Evolutionary conservation across 2,329 filamentous ascomycete genomes (phyloP).

Genomic region (Phaeosphaeria sp.): DNA sequence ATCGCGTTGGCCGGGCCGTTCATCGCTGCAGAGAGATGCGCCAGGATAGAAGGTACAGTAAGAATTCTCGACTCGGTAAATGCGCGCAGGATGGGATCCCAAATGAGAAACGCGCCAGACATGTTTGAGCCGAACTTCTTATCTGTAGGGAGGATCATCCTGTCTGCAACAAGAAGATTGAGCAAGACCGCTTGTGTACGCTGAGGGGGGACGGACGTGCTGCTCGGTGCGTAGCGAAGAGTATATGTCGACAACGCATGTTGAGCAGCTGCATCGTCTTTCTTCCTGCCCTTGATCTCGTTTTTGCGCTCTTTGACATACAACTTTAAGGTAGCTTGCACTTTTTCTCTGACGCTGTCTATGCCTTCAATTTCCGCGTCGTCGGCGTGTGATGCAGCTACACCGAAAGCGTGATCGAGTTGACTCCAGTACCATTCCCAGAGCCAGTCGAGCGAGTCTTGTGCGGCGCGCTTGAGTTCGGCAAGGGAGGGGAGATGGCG

Average conservation of each 20-base stretch:
- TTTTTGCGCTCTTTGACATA: slow-evolving; percentile 41
- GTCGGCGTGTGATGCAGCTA: background rate
- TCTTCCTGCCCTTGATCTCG: slow-evolving; percentile 35
- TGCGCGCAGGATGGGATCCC: slow-evolving; percentile 48
- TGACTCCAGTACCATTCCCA: slow-evolving; percentile 85
- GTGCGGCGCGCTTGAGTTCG: slow-evolving; percentile 72
- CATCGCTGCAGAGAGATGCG: slow-evolving; percentile 48
- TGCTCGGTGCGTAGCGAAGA: slow-evolving; percentile 12
- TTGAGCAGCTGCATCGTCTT: slow-evolving; percentile 20
- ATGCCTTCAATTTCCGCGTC: slow-evolving; percentile 8
- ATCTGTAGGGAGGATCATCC: slow-evolving; percentile 46
- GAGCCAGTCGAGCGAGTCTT: slow-evolving; percentile 79
- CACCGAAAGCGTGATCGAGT: slow-evolving; percentile 48
- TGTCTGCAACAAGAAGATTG: slow-evolving; percentile 42
- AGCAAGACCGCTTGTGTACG: slow-evolving; percentile 13
- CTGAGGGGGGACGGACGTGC: slow-evolving; percentile 4
- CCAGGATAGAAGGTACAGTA: slow-evolving; percentile 40
- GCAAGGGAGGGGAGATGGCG: slow-evolving; percentile 80
- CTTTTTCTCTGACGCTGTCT: slow-evolving; percentile 23
- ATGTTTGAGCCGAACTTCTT: slow-evolving; percentile 44
- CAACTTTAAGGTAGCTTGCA: slow-evolving; percentile 39
- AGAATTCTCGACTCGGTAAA: slow-evolving; percentile 46
- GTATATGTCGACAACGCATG: slow-evolving; percentile 23
- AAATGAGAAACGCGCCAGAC: slow-evolving; percentile 54
- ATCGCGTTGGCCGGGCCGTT: slow-evolving; percentile 14